A percentile compares a stretch with the other conserved stretches of the same genome.
These are phyloP conservation scores for Penicillium italicum DNA, from an alignment of 2,329 filamentous ascomycete species.

Conservation along the genomic window DNA sequence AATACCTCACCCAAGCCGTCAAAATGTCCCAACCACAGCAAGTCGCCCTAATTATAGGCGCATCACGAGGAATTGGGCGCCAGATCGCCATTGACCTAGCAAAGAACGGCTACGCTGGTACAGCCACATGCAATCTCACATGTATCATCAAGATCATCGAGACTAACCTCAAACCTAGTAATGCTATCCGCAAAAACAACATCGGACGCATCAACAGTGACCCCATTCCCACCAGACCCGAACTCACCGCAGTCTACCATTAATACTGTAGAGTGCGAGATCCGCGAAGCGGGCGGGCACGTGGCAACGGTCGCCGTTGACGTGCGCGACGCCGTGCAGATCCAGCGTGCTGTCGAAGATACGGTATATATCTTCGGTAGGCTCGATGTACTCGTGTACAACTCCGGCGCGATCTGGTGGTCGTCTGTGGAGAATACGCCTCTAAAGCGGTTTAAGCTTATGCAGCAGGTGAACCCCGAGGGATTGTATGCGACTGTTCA, in stretches of 20 bases:
- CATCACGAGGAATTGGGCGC: slow-evolving; percentile 74
- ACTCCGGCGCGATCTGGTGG: slow-evolving; percentile 85
- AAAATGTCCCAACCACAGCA: slow-evolving; percentile 17
- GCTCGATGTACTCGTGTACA: slow-evolving; percentile 75
- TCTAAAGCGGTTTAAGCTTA: slow-evolving; percentile 70
- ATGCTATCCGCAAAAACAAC: slow-evolving; percentile 74
- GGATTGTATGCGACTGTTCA: slow-evolving; percentile 72
- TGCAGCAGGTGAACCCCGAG: slow-evolving; percentile 71
- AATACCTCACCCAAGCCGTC: background rate
- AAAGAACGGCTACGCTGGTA: slow-evolving; percentile 66
- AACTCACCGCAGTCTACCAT: slow-evolving; percentile 74
- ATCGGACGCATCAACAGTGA: slow-evolving; percentile 56
- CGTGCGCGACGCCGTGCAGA: slow-evolving; percentile 60
- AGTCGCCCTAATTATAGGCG: slow-evolving; percentile 70
- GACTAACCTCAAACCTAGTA: slow-evolving; percentile 48
- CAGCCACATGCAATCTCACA: slow-evolving; percentile 1
- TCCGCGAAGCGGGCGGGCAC: slow-evolving; percentile 59
- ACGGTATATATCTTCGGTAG: slow-evolving; percentile 59
- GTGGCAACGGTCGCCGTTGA: slow-evolving; percentile 68
- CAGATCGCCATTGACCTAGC: slow-evolving; percentile 77
- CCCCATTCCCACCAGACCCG: slow-evolving; percentile 69
- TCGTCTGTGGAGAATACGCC: slow-evolving; percentile 68
- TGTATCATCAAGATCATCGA: background rate
- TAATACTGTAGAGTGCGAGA: slow-evolving; percentile 74
- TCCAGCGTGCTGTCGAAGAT: slow-evolving; percentile 57